Percentiles rank a stretch among this genome's conserved stretches.
These are phyloP conservation scores for Royoungia palumana DNA, from an alignment of 768 basidiomycete species.

Conservation along the genomic window DNA sequence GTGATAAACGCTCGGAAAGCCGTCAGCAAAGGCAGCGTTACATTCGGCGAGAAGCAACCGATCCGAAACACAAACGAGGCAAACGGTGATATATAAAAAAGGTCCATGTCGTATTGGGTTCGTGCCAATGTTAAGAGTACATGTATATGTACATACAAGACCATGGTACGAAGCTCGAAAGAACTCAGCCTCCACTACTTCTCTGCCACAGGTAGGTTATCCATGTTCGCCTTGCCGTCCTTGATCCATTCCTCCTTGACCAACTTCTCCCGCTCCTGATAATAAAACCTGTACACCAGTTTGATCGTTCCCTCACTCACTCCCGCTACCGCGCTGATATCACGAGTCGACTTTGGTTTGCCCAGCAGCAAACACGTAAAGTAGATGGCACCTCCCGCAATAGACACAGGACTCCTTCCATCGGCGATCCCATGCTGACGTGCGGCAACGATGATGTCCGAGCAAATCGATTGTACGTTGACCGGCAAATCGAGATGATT, in stretches of 20 bases:
- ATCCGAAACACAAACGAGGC: conserved; percentile 25
- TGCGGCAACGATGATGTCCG: conserved; percentile 77
- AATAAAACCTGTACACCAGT: conserved; percentile 80
- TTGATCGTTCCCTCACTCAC: conserved; percentile 96
- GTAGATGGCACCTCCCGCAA: conserved; percentile 95
- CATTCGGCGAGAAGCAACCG: conserved; percentile 46
- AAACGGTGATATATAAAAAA: conserved; percentile 19
- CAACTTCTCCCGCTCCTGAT: conserved; percentile 67
- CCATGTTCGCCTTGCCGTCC: conserved; percentile 61
- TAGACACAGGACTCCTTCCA: conserved; percentile 94
- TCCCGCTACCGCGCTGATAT: conserved; percentile 88
- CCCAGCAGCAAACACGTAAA: conserved; percentile 86
- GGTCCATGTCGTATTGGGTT: conserved; percentile 5
- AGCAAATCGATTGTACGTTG: conserved; percentile 78
- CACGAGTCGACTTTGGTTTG: conserved; percentile 68
- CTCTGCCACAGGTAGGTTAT: conserved; percentile 20
- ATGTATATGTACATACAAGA: conserved; percentile 17
- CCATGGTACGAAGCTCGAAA: conserved; percentile 10
- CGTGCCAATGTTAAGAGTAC: conserved; percentile 15
- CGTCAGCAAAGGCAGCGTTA: conserved; percentile 61
- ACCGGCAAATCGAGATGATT: conserved; percentile 86
- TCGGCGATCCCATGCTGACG: conserved; percentile 86
- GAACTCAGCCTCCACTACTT: conserved; percentile 7
- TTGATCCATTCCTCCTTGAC: conserved; percentile 86
- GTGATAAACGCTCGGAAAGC: conserved; percentile 89